phyloP scores from a whole-genome alignment of 2,329 filamentous ascomycete genomes.

The Pseudogymnoascus sp. region DNA sequence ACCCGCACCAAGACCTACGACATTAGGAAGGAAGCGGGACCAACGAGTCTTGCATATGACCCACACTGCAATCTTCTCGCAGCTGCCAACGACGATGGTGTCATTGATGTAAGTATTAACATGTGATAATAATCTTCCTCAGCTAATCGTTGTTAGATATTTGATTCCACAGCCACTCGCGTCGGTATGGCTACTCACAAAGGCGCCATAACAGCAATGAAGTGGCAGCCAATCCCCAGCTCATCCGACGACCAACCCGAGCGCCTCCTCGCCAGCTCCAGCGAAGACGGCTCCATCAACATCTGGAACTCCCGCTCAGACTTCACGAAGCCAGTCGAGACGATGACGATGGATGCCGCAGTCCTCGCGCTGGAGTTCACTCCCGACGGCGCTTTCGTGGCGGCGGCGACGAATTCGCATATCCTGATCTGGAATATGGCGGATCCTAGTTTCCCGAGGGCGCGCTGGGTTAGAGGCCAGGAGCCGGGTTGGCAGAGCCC shows the following conservation, averaged over 20 bases:
- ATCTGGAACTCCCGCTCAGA: constrained; percentile 52
- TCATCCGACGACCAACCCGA: constrained; percentile 34
- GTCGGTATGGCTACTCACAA: constrained; percentile 47
- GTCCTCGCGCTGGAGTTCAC: constrained; percentile 54
- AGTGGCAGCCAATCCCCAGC: constrained; percentile 49
- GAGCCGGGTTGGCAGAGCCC: constrained; percentile 53
- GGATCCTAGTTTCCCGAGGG: constrained; percentile 45
- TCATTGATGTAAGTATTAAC: constrained; percentile 46
- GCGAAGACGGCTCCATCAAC: constrained; percentile 53
- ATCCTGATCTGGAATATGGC: constrained; percentile 59
- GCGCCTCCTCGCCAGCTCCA: constrained; percentile 48
- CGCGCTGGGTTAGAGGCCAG: constrained; percentile 47
- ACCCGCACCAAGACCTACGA: constrained; percentile 40
- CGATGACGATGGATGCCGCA: constrained; percentile 50
- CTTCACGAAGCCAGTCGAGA: constrained; percentile 48
- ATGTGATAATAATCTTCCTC: not conserved
- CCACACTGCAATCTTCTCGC: constrained; percentile 43
- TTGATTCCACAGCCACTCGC: constrained; percentile 13
- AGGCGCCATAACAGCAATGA: constrained; percentile 47
- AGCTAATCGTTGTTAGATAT: constrained; percentile 20
- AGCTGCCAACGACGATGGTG: constrained; percentile 51
- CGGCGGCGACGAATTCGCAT: constrained; percentile 48
- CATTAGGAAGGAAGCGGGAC: constrained; percentile 43
- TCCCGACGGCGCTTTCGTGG: constrained; percentile 54
- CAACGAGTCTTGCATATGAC: constrained; percentile 50